Conservation (phyloP, 75 land plant species). For the Pinus albicaulis region DNA sequence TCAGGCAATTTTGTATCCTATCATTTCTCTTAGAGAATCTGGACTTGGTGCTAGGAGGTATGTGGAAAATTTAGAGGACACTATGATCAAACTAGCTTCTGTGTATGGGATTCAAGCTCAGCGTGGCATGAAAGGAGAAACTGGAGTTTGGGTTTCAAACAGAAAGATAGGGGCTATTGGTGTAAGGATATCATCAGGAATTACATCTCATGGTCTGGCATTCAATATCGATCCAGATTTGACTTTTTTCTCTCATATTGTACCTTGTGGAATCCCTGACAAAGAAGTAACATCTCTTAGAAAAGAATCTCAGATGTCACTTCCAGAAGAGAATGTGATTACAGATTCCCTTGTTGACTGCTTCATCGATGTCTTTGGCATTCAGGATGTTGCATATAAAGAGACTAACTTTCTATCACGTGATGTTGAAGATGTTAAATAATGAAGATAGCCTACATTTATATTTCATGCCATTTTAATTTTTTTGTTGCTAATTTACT, state of each 20-base stretch:
- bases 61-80: conserved; percentile 85
- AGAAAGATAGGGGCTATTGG: conserved; percentile 95
- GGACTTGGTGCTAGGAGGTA: conserved; percentile 80
- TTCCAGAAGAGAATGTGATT: conserved; percentile 62
- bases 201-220: conserved; percentile 92
- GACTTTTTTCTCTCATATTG: conserved; percentile 66
- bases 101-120: conserved; percentile 64
- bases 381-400: conserved; percentile 33
- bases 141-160: conserved; percentile 88
- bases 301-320: conserved; percentile 41
- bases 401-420: conserved; percentile 6
- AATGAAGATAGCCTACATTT: background rate
- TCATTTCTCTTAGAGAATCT: conserved; percentile 60
- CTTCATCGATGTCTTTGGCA: conserved; percentile 58
- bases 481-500: background rate
- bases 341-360: conserved; percentile 68
- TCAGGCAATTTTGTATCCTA: conserved; percentile 88
- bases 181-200: conserved; percentile 70
- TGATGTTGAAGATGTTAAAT: conserved; percentile 7
- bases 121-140: conserved; percentile 53
- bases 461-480: background rate
- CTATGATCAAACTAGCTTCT: conserved; percentile 71
- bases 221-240: conserved; percentile 89
- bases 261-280: conserved; percentile 88
- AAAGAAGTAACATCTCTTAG: conserved; percentile 85